Evolutionary conservation across 768 basidiomycete species (phyloP), one percentile per base, ranked within the genome.

Genomic region (Trametes coccinea): DNA sequence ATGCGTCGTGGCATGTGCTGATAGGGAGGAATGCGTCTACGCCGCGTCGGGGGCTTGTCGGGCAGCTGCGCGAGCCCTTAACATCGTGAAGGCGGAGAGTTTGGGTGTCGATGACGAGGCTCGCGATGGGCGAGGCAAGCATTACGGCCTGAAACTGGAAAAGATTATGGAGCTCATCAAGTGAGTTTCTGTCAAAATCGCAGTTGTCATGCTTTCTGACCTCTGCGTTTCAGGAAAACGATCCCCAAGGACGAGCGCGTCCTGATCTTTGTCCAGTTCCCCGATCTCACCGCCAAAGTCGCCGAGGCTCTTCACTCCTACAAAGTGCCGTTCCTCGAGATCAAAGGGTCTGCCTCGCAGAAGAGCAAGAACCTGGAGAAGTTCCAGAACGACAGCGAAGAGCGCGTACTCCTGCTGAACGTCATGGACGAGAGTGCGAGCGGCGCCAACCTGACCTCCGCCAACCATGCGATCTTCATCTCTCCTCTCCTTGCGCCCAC

Each of bases 361-460:
- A 90, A 89, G 78, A 92, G 90, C 74, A 91, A 90, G 69, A 88
- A 85, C 59, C 78, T 98, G 46, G 89, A 92, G 66, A 83, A 81
- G 67, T 98, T 95, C 82, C 95, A 98, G 74, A 86, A 89, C 57
- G 79, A 85, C 46, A 85, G 88, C 69, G 77, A 82, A 59, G 90
- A 91, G 67, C 84, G 88, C 34, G 93, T 95, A 14, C 79, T 98
- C 48, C 79, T 98, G 56, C 77, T 98, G 63, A 93, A 93, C 67
- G 90, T 96, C 64, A 94, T 92, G 85, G 93, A 96, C 74, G 93
- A 95, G 75, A 94, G 92, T 63, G 92, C 93, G n/a, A 92, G 91
- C 61, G 93, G 93, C 46, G 90, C 91, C 66, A 98, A 98, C 72
- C 76, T 98, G 71, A 97, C 95, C 3, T 86, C 84, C 39, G 95